Evolutionary conservation across 2,329 filamentous ascomycete species (phyloP).

Genomic region (Penicillium crustosum): DNA sequence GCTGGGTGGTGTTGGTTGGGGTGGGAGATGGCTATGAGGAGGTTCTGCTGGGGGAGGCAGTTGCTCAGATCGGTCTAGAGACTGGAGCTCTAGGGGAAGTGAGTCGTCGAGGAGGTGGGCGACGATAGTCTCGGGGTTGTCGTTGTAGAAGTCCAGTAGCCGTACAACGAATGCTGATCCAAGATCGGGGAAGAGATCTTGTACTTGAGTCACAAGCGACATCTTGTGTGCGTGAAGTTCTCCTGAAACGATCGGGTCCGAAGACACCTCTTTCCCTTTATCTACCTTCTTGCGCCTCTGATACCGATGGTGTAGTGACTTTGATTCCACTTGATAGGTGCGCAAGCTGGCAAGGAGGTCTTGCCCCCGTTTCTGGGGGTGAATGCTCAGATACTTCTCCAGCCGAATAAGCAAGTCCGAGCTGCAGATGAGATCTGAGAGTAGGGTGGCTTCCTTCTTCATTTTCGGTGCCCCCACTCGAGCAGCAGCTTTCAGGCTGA

Average conservation of each 20-base stretch:
- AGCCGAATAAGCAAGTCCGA: conserved; percentile 66
- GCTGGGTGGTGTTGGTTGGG: conserved; percentile 43
- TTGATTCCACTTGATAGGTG: conserved; percentile 41
- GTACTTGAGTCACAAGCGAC: conserved; percentile 84
- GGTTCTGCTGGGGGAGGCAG: conserved; percentile 34
- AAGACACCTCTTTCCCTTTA: conserved; percentile 45
- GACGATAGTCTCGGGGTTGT: conserved; percentile 76
- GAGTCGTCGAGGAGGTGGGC: conserved; percentile 77
- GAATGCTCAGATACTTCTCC: conserved; percentile 34
- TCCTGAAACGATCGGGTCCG: conserved; percentile 32
- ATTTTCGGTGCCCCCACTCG: conserved; percentile 56
- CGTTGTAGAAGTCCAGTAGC: conserved; percentile 74
- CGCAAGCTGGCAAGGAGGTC: conserved; percentile 42
- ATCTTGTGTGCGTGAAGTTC: conserved; percentile 75
- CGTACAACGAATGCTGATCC: conserved; percentile 78
- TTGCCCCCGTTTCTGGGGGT: conserved; percentile 44
- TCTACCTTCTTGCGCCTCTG: conserved; percentile 40
- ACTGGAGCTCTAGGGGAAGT: conserved; percentile 67
- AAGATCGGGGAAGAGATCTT: conserved; percentile 87
- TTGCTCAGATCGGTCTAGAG: conserved; percentile 63
- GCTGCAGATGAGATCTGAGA: conserved; percentile 75
- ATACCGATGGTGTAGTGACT: conserved; percentile 42
- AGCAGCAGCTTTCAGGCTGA: conserved; percentile 71
- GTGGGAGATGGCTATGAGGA: conserved; percentile 59
- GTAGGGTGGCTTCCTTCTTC: conserved; percentile 58